These are phyloP conservation scores for Rhexocercosporidium sp. DNA, from an alignment of 2,329 filamentous ascomycete genomes.

Conservation along the genomic window DNA sequence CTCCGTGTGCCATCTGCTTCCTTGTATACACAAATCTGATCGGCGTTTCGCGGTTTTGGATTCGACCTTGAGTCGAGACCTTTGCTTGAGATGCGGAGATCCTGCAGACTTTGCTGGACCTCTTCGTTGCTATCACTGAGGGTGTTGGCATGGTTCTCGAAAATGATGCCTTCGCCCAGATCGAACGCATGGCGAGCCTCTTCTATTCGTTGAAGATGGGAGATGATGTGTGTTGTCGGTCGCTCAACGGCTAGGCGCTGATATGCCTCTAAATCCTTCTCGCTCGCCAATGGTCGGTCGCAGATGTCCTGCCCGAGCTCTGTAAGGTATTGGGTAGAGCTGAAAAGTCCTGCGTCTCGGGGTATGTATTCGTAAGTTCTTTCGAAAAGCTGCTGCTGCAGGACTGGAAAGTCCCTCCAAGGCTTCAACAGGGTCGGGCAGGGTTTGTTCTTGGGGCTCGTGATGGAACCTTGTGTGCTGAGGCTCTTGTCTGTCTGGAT, in stretches of 20 bases:
- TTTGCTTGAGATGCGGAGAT: slow-evolving; percentile 30
- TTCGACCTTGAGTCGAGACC: slow-evolving; percentile 27
- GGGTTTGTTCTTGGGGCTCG: slow-evolving; percentile 32
- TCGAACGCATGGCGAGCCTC: slow-evolving; percentile 36
- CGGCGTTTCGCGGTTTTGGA: slow-evolving; percentile 28
- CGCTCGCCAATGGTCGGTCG: slow-evolving; percentile 36
- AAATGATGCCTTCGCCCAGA: slow-evolving; percentile 32
- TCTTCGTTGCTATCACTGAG: slow-evolving; percentile 35
- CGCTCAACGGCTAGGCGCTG: slow-evolving; percentile 40
- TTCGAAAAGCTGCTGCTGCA: slow-evolving; percentile 30
- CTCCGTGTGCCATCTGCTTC: slow-evolving; percentile 29
- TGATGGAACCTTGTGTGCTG: slow-evolving; percentile 34
- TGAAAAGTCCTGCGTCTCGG: slow-evolving; percentile 28
- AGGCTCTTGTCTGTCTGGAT: slow-evolving; percentile 36
- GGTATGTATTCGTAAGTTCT: slow-evolving; percentile 29
- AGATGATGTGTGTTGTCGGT: slow-evolving; percentile 39
- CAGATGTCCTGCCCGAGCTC: slow-evolving; percentile 31
- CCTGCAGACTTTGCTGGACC: slow-evolving; percentile 33
- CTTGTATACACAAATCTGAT: slow-evolving; percentile 36
- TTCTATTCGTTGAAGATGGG: slow-evolving; percentile 38
- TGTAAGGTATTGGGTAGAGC: slow-evolving; percentile 34
- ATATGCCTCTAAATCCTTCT: slow-evolving; percentile 41
- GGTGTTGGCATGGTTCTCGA: slow-evolving; percentile 35
- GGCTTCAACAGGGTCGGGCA: slow-evolving; percentile 33
- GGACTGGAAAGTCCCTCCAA: slow-evolving; percentile 31